These are phyloP conservation scores for Colletotrichum tabaci DNA, from an alignment of 2,329 filamentous ascomycete species.

Conservation along the genomic window DNA sequence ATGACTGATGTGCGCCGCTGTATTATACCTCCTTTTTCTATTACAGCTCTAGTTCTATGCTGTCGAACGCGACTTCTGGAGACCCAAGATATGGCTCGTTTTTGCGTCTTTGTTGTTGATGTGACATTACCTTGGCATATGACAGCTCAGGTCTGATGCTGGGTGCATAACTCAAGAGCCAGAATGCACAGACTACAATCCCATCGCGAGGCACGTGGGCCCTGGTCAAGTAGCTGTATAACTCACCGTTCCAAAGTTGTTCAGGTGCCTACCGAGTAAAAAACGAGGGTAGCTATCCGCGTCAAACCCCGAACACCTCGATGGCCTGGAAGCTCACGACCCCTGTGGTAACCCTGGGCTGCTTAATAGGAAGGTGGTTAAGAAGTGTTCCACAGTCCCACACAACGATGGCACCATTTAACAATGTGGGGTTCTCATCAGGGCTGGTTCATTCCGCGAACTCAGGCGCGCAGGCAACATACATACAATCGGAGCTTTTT, in stretches of 20 bases:
- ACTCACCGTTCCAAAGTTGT: not conserved
- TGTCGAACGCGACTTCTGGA: slow-evolving; percentile 30
- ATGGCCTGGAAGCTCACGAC: not conserved
- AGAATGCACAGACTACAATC: not conserved
- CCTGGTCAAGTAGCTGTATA: not conserved
- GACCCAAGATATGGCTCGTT: not conserved
- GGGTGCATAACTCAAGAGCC: not conserved
- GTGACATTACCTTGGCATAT: not conserved
- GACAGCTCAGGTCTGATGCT: not conserved
- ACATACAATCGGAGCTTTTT: not conserved
- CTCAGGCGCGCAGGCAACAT: not conserved
- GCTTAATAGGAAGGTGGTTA: not conserved
- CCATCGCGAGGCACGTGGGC: too few species aligned
- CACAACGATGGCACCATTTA: not conserved
- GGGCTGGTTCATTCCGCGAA: not conserved
- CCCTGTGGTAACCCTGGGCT: not conserved
- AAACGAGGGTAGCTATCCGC: not conserved
- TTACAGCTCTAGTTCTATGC: slow-evolving; percentile 24
- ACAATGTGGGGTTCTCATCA: slow-evolving; percentile 11
- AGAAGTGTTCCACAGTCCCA: slow-evolving; percentile 22
- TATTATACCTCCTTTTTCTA: slow-evolving; percentile 41
- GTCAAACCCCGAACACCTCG: not conserved
- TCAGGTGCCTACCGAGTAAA: not conserved
- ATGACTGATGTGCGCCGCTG: slow-evolving; percentile 39
- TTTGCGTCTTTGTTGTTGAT: not conserved